A percentile compares a stretch with the other conserved stretches of the same genome.
Evolutionary conservation across 2,329 filamentous ascomycete genomes (phyloP).

Genomic region (Paecilomyces formosus): DNA sequence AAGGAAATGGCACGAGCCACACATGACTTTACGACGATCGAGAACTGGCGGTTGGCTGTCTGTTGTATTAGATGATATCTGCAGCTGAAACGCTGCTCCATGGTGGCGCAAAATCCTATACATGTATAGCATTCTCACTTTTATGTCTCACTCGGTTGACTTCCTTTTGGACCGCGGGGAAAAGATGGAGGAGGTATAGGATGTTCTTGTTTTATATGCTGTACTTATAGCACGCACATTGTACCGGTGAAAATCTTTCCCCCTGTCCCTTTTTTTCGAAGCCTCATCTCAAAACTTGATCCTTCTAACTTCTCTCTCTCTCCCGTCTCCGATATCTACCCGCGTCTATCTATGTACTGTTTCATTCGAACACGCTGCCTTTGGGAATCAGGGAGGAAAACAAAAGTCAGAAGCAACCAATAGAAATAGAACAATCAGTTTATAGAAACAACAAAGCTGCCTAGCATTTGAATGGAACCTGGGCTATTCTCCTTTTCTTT

Average conservation of each 20-base stretch:
- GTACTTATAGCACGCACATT: background rate
- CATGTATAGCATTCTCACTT: background rate
- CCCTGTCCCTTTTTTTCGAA: background rate
- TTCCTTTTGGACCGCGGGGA: background rate
- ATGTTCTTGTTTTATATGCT: background rate
- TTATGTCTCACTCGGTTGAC: background rate
- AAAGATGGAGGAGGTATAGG: background rate
- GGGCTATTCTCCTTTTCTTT: too few relatives aligned
- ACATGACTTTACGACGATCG: background rate
- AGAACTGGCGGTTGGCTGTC: background rate
- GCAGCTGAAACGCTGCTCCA: background rate
- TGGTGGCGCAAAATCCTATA: background rate
- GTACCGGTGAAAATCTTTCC: background rate
- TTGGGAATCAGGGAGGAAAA: too few relatives aligned
- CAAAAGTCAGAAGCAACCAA: too few relatives aligned
- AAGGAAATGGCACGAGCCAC: background rate
- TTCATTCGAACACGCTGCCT: background rate
- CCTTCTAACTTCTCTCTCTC: background rate
- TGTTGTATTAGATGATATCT: background rate
- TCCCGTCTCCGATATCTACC: too few relatives aligned
- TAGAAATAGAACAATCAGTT: too few relatives aligned
- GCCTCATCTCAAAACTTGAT: background rate
- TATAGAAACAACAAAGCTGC: too few relatives aligned
- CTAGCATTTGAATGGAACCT: too few relatives aligned
- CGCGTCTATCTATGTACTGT: background rate